Percentiles rank a stretch among this genome's conserved stretches.
Conservation (phyloP, 1,284 basidiomycete genomes). For the Ceratobasidium sp. region DNA sequence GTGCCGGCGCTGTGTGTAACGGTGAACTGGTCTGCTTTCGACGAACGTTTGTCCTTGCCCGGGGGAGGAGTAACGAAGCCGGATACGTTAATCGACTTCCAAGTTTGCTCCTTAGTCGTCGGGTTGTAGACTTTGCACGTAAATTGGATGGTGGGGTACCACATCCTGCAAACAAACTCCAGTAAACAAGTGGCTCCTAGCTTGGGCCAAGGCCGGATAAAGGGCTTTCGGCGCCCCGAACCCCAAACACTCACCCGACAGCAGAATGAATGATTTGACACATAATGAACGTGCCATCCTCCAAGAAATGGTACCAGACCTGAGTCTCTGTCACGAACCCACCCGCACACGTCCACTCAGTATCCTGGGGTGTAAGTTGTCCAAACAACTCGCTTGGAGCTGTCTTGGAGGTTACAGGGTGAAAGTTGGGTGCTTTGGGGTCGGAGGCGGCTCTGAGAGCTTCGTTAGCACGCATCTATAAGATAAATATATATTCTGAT, state of each 20-base stretch:
- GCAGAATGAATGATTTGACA: slow-evolving; percentile 96
- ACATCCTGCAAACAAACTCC: slow-evolving; percentile 66
- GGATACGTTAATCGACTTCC: slow-evolving; percentile 91
- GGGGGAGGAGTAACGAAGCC: slow-evolving; percentile 83
- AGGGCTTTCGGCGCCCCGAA: slow-evolving; percentile 35
- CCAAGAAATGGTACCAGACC: slow-evolving; percentile 84
- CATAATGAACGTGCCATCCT: slow-evolving; percentile 86
- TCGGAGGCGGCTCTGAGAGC: slow-evolving; percentile 47
- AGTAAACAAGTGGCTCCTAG: slow-evolving; percentile 2
- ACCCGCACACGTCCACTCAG: slow-evolving; percentile 83
- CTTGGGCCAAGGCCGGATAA: background rate
- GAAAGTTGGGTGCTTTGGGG: slow-evolving; percentile 74
- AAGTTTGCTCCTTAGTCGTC: slow-evolving; percentile 76
- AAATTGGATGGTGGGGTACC: slow-evolving; percentile 96
- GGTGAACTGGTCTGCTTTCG: slow-evolving; percentile 91
- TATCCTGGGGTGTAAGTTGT: slow-evolving; percentile 75
- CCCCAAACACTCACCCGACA: slow-evolving; percentile 77
- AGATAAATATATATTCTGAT: slow-evolving; percentile 49
- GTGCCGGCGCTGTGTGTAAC: slow-evolving; percentile 76
- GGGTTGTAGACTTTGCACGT: slow-evolving; percentile 93
- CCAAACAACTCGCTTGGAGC: slow-evolving; percentile 70
- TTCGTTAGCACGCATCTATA: slow-evolving; percentile 47
- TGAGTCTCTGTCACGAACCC: slow-evolving; percentile 96
- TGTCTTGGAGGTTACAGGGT: slow-evolving; percentile 71
- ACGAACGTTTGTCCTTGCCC: slow-evolving; percentile 84